Evolutionary conservation across 1,139 yeast genomes (phyloP).

Genomic region (Diutina ranongensis): DNA sequence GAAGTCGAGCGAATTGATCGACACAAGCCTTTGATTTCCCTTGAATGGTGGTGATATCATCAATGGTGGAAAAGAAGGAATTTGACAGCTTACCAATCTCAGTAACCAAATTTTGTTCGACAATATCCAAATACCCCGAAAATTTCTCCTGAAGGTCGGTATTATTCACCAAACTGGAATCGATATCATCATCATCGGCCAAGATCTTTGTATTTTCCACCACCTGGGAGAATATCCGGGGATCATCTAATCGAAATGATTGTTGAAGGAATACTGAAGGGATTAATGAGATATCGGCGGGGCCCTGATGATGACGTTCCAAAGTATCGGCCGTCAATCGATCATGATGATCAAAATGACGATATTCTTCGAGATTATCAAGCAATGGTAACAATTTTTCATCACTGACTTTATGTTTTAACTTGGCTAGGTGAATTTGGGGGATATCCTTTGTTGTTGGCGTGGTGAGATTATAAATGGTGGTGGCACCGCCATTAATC

Average conservation of each 20-base stretch:
- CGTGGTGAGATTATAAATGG: conserved; percentile 36
- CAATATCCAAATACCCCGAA: conserved; percentile 73
- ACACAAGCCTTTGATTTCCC: conserved; percentile 44
- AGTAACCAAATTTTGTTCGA: conserved; percentile 67
- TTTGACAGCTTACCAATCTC: conserved; percentile 81
- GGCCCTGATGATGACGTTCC: conserved; percentile 21
- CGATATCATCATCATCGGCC: conserved; percentile 13
- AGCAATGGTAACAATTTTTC: conserved; percentile 32
- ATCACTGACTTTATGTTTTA: conserved; percentile 37
- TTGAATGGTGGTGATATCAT: conserved; percentile 59
- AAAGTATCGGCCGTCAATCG: conserved; percentile 38
- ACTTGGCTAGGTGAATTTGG: conserved; percentile 56
- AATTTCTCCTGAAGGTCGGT: conserved; percentile 66
- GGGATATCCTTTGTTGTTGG: conserved; percentile 85
- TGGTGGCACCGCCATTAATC: conserved; percentile 30
- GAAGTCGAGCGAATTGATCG: conserved; percentile 33
- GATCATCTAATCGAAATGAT: conserved; percentile 77
- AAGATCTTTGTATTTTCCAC: conserved; percentile 41
- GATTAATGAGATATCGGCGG: conserved; percentile 21
- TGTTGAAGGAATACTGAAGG: conserved; percentile 61
- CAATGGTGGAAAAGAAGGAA: conserved; percentile 75
- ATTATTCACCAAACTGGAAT: conserved; percentile 22
- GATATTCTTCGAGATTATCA: conserved; percentile 44
- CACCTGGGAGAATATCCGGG: conserved; percentile 69
- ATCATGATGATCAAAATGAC: conserved; percentile 38